Evolutionary conservation across 2,329 filamentous ascomycete genomes (phyloP).

Genomic region (Knufia petricola): DNA sequence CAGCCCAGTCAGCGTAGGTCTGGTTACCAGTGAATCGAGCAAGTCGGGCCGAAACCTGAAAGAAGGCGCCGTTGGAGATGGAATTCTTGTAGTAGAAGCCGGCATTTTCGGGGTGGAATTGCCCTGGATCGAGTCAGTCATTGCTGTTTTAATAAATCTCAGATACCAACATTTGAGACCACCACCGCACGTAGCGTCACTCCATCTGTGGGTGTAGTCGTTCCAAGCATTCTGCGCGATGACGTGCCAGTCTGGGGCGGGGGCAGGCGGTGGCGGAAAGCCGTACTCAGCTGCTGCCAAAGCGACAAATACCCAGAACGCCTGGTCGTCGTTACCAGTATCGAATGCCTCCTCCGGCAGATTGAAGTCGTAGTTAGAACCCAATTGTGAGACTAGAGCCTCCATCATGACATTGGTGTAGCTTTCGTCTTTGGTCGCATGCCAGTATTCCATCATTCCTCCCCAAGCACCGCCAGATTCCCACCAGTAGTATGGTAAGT

Average conservation of each 20-base stretch:
- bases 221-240: constrained; percentile 65
- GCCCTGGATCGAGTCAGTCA: constrained; percentile 38
- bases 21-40: constrained; percentile 55
- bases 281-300: constrained; percentile 58
- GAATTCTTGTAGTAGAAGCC: constrained; percentile 78
- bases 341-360: constrained; percentile 32
- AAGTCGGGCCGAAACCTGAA: constrained; percentile 68
- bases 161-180: constrained; percentile 49
- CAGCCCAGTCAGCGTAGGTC: constrained; percentile 55
- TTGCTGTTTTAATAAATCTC: neutral
- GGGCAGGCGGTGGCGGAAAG: constrained; percentile 48
- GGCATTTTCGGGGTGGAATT: constrained; percentile 68
- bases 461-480: constrained; percentile 57
- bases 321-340: constrained; percentile 58
- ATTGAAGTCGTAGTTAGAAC: constrained; percentile 52
- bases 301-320: constrained; percentile 59
- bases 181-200: constrained; percentile 55
- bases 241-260: constrained; percentile 29
- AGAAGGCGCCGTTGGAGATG: constrained; percentile 72
- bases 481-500: constrained; percentile 62
- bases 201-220: constrained; percentile 60
- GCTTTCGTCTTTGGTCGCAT: constrained; percentile 51
- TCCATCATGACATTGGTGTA: constrained; percentile 53
- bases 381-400: constrained; percentile 52
- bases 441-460: constrained; percentile 60